Evolutionary conservation across 2,329 filamentous ascomycete genomes (phyloP), one percentile per base, ranked within the genome.

Genomic region (Penicillium freii): DNA sequence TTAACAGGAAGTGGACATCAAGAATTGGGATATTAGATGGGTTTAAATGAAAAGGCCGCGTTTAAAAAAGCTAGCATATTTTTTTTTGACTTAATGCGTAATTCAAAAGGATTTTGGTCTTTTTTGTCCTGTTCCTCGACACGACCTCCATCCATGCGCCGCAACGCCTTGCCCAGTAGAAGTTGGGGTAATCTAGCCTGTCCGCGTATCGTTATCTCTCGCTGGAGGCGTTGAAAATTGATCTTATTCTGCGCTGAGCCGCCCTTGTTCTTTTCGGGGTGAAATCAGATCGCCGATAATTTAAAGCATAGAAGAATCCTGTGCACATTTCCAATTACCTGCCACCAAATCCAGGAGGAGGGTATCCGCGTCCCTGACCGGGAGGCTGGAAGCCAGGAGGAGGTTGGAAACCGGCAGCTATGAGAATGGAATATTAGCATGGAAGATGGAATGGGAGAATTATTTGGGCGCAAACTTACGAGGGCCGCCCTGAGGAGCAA

Each of bases 311-410:
- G 57, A 57, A 65, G 65, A 55, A 60, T 62, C 55, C 61, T 60
- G 51, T 56, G 61, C 31, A 56, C 21, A 21, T 55, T 54, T 59
- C 55, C 56, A 62, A 69, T 74, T 69, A 77, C 66, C 75, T 69
- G 57, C 77, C 75, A 60, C 75, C 76, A 66, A 81, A 81, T 34
- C 79, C 80, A 48, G 78, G 78, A 39, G 81, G 81, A 51, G 81
- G 80, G 65, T 77, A 81, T 52, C 80, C 80, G 63, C 80, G 77
- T 52, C 80, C 80, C 64, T 77, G 76, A 9, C 78, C 78, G 7
- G 87, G 86, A 57, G 89, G 87, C 77, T 91, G 88, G 78, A 93
- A 93, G 62, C 90, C 89, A 58, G 83, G 79, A 40, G 88, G 87
- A 49, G 87, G 84, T 59, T 84, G 84, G 65, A 80, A 80, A 60